These are phyloP conservation scores for Dioscorea cayenensis DNA, from an alignment of 116 monocot genomes.

Conservation along the genomic window DNA sequence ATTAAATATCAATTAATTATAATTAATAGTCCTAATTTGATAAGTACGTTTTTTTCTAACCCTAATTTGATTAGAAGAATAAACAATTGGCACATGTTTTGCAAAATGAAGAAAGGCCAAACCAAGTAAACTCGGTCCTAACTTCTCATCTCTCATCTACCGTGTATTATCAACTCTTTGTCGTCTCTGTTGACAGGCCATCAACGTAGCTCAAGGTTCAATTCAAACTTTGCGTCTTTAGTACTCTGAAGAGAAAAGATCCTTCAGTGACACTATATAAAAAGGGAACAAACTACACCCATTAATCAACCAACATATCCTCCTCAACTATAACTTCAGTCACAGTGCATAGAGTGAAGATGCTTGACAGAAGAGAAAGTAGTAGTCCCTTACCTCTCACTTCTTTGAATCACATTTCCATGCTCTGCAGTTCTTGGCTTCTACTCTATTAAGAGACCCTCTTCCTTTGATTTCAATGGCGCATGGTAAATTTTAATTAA, in stretches of 20 bases:
- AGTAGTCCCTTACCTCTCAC: slow-evolving; percentile 36
- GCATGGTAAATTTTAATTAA: slow-evolving; percentile 36
- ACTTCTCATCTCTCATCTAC: neutral
- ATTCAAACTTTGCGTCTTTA: neutral
- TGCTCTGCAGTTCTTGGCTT: slow-evolving; percentile 67
- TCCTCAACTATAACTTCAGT: too few species aligned
- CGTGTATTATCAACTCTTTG: neutral
- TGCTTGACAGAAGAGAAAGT: slow-evolving; percentile 5
- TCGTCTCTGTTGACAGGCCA: neutral
- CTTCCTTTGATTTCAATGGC: slow-evolving; percentile 61
- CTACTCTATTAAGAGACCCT: slow-evolving; percentile 46
- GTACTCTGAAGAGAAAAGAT: neutral
- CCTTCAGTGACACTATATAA: too few species aligned
- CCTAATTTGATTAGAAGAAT: too few species aligned
- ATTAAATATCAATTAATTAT: too few species aligned
- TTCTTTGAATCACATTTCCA: slow-evolving; percentile 80
- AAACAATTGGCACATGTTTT: too few species aligned
- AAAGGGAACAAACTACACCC: too few species aligned
- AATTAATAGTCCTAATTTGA: too few species aligned
- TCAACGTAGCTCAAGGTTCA: neutral
- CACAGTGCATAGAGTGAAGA: neutral
- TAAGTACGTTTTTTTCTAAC: too few species aligned
- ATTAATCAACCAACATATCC: too few species aligned
- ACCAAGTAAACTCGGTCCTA: neutral
- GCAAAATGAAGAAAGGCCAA: neutral